Percentiles rank a stretch among this genome's conserved stretches.
phyloP scores from a whole-genome alignment of 148 eudicot species.

The Fagopyrum esculentum region DNA sequence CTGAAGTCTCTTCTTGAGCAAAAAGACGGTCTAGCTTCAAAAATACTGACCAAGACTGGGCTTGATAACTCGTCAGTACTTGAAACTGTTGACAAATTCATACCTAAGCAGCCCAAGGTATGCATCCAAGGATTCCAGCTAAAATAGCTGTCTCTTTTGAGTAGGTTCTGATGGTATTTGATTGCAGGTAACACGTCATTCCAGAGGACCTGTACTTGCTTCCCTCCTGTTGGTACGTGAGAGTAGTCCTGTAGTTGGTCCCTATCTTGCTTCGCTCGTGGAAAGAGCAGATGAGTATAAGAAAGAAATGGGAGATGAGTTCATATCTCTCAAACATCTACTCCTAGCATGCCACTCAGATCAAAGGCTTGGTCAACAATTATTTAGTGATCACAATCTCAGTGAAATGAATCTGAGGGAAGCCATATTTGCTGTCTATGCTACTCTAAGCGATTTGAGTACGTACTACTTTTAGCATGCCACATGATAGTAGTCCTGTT shows the following conservation, averaged over 20 bases:
- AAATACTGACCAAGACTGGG: slow-evolving; percentile 86
- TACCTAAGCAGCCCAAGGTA: slow-evolving; percentile 91
- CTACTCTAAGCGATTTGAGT: slow-evolving; percentile 94
- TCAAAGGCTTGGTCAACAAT: slow-evolving; percentile 71
- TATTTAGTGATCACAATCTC: slow-evolving; percentile 59
- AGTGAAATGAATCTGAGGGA: slow-evolving; percentile 79
- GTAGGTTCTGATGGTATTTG: slow-evolving; percentile 6
- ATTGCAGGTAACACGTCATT: slow-evolving; percentile 73
- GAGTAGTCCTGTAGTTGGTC: slow-evolving; percentile 12
- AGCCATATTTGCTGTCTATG: slow-evolving; percentile 81
- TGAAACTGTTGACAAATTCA: slow-evolving; percentile 85
- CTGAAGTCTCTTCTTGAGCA: slow-evolving; percentile 92
- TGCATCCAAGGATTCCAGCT: not conserved
- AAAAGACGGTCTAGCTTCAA: slow-evolving; percentile 88
- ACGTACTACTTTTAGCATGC: slow-evolving; percentile 9
- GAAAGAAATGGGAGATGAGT: slow-evolving; percentile 85
- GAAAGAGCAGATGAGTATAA: slow-evolving; percentile 73
- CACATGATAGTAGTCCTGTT: too few relatives aligned
- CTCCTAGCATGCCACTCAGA: slow-evolving; percentile 69
- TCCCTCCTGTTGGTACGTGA: too few relatives aligned
- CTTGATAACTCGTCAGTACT: slow-evolving; percentile 84
- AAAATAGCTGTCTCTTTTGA: not conserved
- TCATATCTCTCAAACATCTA: slow-evolving; percentile 94
- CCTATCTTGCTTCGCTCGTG: slow-evolving; percentile 51
- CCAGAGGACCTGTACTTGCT: slow-evolving; percentile 66